A percentile compares a stretch with the other conserved stretches of the same genome.
Evolutionary conservation across 1,284 basidiomycete genomes (phyloP).

Genomic region (Ceratobasidium sp.): DNA sequence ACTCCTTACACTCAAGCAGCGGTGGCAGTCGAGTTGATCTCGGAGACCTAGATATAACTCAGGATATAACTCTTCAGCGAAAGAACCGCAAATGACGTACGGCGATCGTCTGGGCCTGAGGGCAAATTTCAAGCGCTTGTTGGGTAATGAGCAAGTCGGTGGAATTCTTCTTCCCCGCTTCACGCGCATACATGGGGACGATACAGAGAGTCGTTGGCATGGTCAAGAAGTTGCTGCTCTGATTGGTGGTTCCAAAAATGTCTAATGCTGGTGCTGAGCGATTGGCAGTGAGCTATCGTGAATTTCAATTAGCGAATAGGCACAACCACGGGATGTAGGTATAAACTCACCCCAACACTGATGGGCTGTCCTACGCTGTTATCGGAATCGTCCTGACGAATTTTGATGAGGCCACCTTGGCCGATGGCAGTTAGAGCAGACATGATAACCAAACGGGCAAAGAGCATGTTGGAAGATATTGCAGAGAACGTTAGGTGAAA

Average conservation of each 20-base stretch:
- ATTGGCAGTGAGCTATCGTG: constrained; percentile 17
- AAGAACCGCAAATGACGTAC: no score
- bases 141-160: constrained; percentile 10
- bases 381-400: constrained; percentile 7
- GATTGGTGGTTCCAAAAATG: constrained; percentile 19
- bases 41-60: constrained; percentile 1
- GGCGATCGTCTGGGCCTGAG: constrained; percentile 13
- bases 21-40: constrained; percentile 11
- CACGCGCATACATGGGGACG: constrained; percentile 14
- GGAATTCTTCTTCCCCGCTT: not conserved
- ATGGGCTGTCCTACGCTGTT: not conserved
- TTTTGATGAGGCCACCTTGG: not conserved
- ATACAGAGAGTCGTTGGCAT: constrained; percentile 3
- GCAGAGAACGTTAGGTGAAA: no score
- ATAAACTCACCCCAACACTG: not conserved
- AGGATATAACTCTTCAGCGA: no score
- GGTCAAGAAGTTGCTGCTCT: not conserved
- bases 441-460: not conserved
- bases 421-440: not conserved
- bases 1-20: not conserved
- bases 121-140: constrained; percentile 29
- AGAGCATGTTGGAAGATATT: not conserved
- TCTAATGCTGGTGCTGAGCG: constrained; percentile 2
- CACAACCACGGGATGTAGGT: not conserved
- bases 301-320: not conserved